Base-by-base conservation (phyloP, 306 rosid species). In the Clitoria ternatea region DNA sequence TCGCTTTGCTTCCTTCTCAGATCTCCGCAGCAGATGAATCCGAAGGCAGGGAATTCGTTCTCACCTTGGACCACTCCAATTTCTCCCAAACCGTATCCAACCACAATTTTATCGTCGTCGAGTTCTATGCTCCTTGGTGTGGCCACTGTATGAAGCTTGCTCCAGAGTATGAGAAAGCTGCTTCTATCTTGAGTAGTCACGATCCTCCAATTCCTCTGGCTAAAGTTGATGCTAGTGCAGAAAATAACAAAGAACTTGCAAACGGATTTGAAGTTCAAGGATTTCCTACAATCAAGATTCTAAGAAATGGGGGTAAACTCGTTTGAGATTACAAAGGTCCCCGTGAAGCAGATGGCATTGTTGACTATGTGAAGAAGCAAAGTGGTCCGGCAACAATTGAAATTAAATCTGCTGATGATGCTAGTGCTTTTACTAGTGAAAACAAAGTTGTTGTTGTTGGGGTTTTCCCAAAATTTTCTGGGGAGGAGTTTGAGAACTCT, bases 101-200 rank as follows among this genome's bases (percentile, higher is more conserved):
- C 82, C 90, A 87, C 76, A 65, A 87, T 48, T 87, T 94, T 86
- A 57, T 94, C 74, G 99, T 91, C 53, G 96, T 94, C 12, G 96
- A 87, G 83, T 94, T 94, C 77, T 91, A 89, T 81, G 95, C 96
- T 7, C 97, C 99, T 0, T 87, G 96, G 97, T 91, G 96, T 78
- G 92, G 96, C 39, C 91, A 89, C 75, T 89, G 97, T 63, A 85
- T 77, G 87, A 82, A 79, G 42, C 88, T 91, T 52, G 90, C 85
- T 59, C 97, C 97, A 2, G 97, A 91, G 97, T 91, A 45, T 52
- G 97, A 91, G 59, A 88, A 86, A 66, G 96, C 97, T 61, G 96
- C 97, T 9, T 80, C 87, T 24, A 67, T 86, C 67, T 74, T 91
- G 83, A 88, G 92, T 64, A 80, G 63, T 39, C 74, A 85, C 32